Evolutionary conservation across 768 basidiomycete species (phyloP).

Genomic region (Amanita muscaria): DNA sequence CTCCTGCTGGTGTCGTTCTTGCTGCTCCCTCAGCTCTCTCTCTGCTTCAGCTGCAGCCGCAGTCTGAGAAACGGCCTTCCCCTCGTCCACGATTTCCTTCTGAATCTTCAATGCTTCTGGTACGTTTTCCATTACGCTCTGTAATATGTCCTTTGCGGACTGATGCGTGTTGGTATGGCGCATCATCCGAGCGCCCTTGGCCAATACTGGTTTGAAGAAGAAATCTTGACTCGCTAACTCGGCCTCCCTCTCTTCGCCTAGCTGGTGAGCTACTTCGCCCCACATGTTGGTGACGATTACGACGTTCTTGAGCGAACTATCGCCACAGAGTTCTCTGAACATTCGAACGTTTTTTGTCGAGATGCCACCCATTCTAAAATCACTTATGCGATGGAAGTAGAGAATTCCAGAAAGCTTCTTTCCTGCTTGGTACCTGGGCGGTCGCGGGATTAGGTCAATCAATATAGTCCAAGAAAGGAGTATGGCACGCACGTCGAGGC

Average conservation of each 20-base stretch:
- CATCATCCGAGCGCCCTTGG: conserved; percentile 36
- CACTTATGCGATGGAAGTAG: conserved; percentile 34
- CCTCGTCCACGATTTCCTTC: conserved; percentile 43
- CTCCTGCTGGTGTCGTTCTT: conserved; percentile 38
- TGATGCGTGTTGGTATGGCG: conserved; percentile 32
- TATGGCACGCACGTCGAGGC: conserved; percentile 20
- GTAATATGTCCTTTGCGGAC: conserved; percentile 35
- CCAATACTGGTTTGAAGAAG: conserved; percentile 45
- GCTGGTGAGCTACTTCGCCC: conserved; percentile 29
- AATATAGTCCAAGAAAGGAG: too few relatives aligned
- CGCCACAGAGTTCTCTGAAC: conserved; percentile 39
- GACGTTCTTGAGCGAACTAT: conserved; percentile 34
- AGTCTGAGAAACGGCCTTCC: conserved; percentile 42
- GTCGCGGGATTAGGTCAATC: too few relatives aligned
- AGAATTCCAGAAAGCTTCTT: conserved; percentile 30
- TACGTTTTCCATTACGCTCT: conserved; percentile 29
- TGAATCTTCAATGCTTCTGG: conserved; percentile 44
- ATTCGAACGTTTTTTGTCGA: conserved; percentile 35
- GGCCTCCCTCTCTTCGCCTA: conserved; percentile 33
- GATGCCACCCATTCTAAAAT: conserved; percentile 29
- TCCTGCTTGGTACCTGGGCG: too few relatives aligned
- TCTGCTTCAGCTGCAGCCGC: conserved; percentile 44
- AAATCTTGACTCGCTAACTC: conserved; percentile 32
- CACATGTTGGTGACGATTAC: conserved; percentile 45
- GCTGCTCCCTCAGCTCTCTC: conserved; percentile 39